A percentile compares a stretch with the other conserved stretches of the same genome.
Evolutionary conservation across 2,329 filamentous ascomycete genomes (phyloP).

Genomic region (Thermothelomyces thermophilus): DNA sequence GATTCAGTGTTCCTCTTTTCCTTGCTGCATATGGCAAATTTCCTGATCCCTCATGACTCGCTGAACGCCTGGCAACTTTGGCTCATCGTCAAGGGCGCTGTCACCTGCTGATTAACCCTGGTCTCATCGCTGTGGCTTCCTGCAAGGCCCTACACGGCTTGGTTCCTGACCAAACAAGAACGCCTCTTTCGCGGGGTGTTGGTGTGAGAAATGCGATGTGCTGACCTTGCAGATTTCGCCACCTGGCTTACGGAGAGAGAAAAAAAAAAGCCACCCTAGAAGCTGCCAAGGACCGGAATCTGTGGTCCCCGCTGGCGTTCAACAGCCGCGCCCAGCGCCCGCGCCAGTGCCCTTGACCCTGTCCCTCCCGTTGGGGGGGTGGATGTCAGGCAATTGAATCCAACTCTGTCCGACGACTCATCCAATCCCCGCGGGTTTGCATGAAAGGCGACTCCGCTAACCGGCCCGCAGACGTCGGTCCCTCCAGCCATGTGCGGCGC

Average conservation of each 20-base stretch:
- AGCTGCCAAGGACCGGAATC: conserved; percentile 32
- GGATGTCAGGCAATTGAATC: conserved; percentile 25
- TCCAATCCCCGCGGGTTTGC: neutral
- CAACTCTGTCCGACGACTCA: conserved; percentile 25
- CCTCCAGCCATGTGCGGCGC: conserved; percentile 31
- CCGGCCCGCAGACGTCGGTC: conserved; percentile 26
- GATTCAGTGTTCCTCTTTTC: neutral
- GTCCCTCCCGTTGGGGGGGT: conserved; percentile 30
- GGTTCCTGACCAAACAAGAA: conserved; percentile 34
- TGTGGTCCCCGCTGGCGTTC: conserved; percentile 30
- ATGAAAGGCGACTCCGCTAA: neutral
- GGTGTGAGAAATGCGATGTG: conserved; percentile 22
- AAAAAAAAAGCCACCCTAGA: no score
- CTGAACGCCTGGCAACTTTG: conserved; percentile 38
- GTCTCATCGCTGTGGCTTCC: conserved; percentile 36
- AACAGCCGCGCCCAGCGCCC: conserved; percentile 32
- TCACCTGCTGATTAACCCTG: conserved; percentile 34
- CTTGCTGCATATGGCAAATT: conserved; percentile 32
- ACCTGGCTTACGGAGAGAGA: conserved; percentile 25
- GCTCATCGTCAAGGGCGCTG: conserved; percentile 38
- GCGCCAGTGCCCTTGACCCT: conserved; percentile 29
- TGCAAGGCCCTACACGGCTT: conserved; percentile 31
- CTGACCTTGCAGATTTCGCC: neutral
- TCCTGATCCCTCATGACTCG: conserved; percentile 30
- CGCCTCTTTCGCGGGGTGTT: conserved; percentile 31